These are phyloP conservation scores for Talaromyces sp. DNA, from an alignment of 2,329 filamentous ascomycete genomes.

Conservation along the genomic window DNA sequence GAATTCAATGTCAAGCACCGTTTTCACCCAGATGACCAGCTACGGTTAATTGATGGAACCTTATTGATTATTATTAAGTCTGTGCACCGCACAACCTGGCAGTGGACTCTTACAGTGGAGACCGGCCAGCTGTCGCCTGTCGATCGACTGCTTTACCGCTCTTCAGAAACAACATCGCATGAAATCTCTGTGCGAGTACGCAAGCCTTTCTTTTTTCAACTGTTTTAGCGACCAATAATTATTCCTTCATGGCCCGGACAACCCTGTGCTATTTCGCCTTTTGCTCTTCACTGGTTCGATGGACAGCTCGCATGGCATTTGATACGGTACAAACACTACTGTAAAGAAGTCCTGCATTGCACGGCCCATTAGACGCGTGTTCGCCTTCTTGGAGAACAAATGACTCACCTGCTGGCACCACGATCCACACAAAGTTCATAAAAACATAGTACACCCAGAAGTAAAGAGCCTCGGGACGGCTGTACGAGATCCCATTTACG, in stretches of 20 bases:
- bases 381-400: background rate
- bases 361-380: background rate
- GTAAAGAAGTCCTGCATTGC: constrained; percentile 11
- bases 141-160: background rate
- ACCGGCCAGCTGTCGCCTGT: background rate
- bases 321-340: constrained; percentile 11
- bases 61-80: background rate
- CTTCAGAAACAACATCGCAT: background rate
- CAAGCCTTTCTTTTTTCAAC: background rate
- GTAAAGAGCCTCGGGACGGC: constrained; percentile 58
- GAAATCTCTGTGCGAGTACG: background rate
- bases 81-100: background rate
- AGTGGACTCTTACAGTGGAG: background rate
- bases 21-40: background rate
- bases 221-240: background rate
- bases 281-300: background rate
- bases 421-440: constrained; percentile 64
- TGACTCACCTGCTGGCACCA: constrained; percentile 53
- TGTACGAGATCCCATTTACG: constrained; percentile 50
- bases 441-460: constrained; percentile 63
- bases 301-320: constrained; percentile 5
- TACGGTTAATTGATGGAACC: background rate
- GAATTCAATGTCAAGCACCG: background rate
- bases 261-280: background rate
- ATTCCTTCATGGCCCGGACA: background rate